These are phyloP conservation scores for Magnusiomyces magnusii DNA, from an alignment of 1,139 yeast genomes.

Conservation along the genomic window DNA sequence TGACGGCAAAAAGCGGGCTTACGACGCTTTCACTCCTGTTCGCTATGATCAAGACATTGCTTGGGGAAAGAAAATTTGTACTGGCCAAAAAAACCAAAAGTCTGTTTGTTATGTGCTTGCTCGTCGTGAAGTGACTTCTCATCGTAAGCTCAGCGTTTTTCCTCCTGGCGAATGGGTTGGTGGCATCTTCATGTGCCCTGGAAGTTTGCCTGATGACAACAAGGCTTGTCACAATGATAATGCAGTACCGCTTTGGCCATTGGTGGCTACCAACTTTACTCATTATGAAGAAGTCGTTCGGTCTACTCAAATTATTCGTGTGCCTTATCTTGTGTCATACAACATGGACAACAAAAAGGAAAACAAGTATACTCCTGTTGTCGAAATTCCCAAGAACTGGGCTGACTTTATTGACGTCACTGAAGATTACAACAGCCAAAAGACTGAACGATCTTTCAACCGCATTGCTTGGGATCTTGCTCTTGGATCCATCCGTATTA, in stretches of 20 bases:
- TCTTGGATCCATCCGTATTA: neutral
- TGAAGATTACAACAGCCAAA: neutral
- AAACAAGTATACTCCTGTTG: neutral
- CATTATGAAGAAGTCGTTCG: slow-evolving; percentile 1
- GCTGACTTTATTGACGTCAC: slow-evolving; percentile 1
- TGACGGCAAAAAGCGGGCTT: slow-evolving; percentile 1
- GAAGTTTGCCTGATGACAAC: neutral
- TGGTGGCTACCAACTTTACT: neutral
- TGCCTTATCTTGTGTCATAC: neutral
- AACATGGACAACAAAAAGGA: neutral
- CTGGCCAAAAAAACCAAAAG: slow-evolving; percentile 1
- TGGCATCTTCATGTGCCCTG: slow-evolving; percentile 2
- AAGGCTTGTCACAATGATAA: neutral
- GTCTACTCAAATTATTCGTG: neutral
- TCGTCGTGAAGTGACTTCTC: slow-evolving; percentile 1
- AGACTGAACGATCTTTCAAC: neutral
- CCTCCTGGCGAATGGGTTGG: slow-evolving; percentile 6
- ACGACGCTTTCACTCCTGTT: slow-evolving; percentile 1
- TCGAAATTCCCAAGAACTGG: neutral
- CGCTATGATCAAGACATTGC: neutral
- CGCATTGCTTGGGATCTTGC: neutral
- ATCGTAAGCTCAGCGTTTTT: neutral
- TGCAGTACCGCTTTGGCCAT: slow-evolving; percentile 4
- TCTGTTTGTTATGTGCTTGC: slow-evolving; percentile 2
- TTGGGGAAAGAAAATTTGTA: slow-evolving; percentile 3